Evolutionary conservation across 1,139 yeast genomes (phyloP), one percentile per base, ranked within the genome.

Genomic region (Kluyveromyces sp.): DNA sequence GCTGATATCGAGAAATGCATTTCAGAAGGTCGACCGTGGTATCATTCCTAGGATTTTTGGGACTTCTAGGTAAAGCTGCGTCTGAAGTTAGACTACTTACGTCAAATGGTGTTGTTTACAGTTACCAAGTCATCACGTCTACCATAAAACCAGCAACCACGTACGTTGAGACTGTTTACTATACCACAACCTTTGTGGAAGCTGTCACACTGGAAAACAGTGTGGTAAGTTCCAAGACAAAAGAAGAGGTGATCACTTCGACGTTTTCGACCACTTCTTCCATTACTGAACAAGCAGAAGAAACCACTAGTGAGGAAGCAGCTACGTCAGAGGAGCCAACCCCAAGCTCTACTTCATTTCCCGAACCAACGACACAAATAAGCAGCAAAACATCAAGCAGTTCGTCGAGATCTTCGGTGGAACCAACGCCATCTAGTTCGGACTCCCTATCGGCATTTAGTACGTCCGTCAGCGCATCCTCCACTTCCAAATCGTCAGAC

Each of bases 21-120:
- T 38, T 38, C 19, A 31, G 16, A 31, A 38, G 31, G 22, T 16
- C 35, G 12, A 17, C 41, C 12, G 19, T 32, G 2, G 20, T 19
- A 13, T 22, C 35, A 18, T 30, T 38, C 41, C 35, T 38, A 13
- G 31, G 35, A 12, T 13, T 38, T 3, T 22, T 38, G 20, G 29
- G 25, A 4, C 17, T 32, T 8, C 22, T 35, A 20, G 50, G 43
- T 22, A 46, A 50, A 17, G 54, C 50, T 29, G 52, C 53, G 28
- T 46, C 45, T 16, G 45, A 40, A 11, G 54, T 52, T 19, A 51
- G 49, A 37, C 51, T 48, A 15, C 47, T 57, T 20, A 61, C 65
- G 1, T 57, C 60, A n/a, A 55, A 61, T 44, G 64, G 64, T 36
- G 61, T 57, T 20, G 62, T 61, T 22, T 61, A 61, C 52, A 56